A percentile compares a stretch with the other conserved stretches of the same genome.
Conservation (phyloP, 768 basidiomycete genomes). For the Lentinus tigrinus region DNA sequence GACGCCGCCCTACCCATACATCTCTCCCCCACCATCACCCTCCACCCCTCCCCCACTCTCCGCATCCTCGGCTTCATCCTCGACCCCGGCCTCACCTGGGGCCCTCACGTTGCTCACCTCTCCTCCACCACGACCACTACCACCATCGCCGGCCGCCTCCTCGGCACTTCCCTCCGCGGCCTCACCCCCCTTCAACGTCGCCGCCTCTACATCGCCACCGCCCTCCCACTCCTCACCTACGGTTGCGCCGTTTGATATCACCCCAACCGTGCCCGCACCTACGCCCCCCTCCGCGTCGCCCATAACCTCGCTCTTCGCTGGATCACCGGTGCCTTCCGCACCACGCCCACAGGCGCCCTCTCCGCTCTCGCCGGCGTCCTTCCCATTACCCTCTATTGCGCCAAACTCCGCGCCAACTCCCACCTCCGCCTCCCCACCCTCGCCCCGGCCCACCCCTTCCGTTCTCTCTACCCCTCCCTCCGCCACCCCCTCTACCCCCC, state of each 20-base stretch:
- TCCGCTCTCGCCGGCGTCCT: constrained; percentile 13
- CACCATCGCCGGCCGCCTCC: constrained; percentile 1
- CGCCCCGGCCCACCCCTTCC: neutral
- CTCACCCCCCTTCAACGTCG: constrained; percentile 14
- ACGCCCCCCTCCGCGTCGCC: neutral
- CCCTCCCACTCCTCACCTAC: constrained; percentile 20
- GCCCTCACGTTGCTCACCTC: constrained; percentile 11
- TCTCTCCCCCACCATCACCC: neutral
- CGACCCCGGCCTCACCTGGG: constrained; percentile 12
- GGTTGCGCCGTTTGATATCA: constrained; percentile 18
- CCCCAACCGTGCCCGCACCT: neutral
- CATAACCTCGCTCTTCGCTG: constrained; percentile 12
- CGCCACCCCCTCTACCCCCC: neutral
- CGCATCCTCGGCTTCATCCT: constrained; percentile 21
- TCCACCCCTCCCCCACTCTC: neutral
- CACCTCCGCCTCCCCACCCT: neutral
- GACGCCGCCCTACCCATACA: neutral
- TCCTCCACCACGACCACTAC: constrained; percentile 14
- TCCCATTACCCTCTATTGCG: neutral
- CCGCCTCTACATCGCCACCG: constrained; percentile 16
- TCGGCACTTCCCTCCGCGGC: constrained; percentile 20
- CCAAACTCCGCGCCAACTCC: neutral
- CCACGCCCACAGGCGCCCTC: constrained; percentile 16
- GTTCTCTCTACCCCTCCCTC: neutral
- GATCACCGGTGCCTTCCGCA: constrained; percentile 19